Base-by-base conservation (phyloP, 2,329 filamentous ascomycete species). In the Trichoderma koningiopsis region DNA sequence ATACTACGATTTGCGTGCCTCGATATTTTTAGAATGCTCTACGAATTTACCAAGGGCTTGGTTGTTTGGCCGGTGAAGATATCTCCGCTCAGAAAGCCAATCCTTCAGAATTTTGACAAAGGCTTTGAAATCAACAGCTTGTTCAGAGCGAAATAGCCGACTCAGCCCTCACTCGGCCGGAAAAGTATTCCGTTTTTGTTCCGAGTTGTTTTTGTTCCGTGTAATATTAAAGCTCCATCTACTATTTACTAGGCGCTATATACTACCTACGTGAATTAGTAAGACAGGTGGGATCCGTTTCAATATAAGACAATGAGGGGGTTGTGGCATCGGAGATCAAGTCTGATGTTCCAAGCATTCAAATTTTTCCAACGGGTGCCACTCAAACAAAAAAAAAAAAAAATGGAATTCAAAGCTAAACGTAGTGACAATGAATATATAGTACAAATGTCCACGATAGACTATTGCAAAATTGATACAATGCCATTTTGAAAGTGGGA, bases 111-210 rank as follows among this genome's bases (percentile, higher is more conserved):
- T 5, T n/a, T 33, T 49, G 33, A 35, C 33, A 29, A 29, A 55
- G 40, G 64, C 63, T 62, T 68, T 68, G 66, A 68, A 68, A 68
- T 55, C 55, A 59, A 16, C 55, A 52, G 6, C n/a, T 11, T 14
- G 22, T 43, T 22, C 37, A 35, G n/a, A n/a, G 19, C 5, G 5
- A 31, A 27, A 29, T 24, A 11, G 61, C 61, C 40, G 49, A 64
- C 47, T n/a, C 49, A 67, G 52, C 58, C 40, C 4, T 37, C 29
- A 35, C 55, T 29, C 49, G 47, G 4, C 22, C 64, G 58, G 40
- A 37, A 33, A 22, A 19, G n/a, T 47, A 11, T 10, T 14, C 64
- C 55, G 55, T 6, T 19, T n/a, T n/a, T n/a, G 19, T 33, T 29
- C 52, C 24, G 37, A 40, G 37, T 40, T 8, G 31, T 33, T 33